A percentile compares a stretch with the other conserved stretches of the same genome.
Conservation (phyloP, 2,329 filamentous ascomycete genomes). For the Ascochyta pisi region DNA sequence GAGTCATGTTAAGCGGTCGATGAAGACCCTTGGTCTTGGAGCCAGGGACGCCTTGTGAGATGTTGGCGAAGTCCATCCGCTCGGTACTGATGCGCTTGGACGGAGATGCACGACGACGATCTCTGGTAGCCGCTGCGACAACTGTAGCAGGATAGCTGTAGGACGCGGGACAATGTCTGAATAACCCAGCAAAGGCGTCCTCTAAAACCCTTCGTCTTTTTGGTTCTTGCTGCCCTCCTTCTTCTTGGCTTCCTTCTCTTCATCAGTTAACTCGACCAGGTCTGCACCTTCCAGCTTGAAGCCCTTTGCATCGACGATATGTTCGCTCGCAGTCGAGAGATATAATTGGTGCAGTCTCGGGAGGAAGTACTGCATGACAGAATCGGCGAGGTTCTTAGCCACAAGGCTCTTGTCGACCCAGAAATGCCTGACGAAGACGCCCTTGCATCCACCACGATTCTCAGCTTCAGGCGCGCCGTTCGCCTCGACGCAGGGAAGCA, state of each 20-base stretch:
- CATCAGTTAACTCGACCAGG: slow-evolving; percentile 39
- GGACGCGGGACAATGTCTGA: neutral
- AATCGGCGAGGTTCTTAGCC: slow-evolving; percentile 40
- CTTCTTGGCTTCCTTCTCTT: slow-evolving; percentile 37
- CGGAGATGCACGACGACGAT: too few relatives aligned
- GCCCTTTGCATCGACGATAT: slow-evolving; percentile 46
- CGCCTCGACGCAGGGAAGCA: slow-evolving; percentile 48
- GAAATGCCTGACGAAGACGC: slow-evolving; percentile 49
- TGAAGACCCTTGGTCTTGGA: too few relatives aligned
- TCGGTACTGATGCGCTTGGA: too few relatives aligned
- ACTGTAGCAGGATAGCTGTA: neutral
- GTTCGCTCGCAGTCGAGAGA: slow-evolving; percentile 33
- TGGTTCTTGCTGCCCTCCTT: slow-evolving; percentile 39
- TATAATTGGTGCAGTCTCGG: slow-evolving; percentile 45
- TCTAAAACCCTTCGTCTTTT: slow-evolving; percentile 45
- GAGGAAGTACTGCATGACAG: slow-evolving; percentile 48
- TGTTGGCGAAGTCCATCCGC: too few relatives aligned
- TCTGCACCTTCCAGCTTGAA: slow-evolving; percentile 44
- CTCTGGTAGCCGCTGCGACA: neutral
- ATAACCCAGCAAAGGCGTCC: neutral
- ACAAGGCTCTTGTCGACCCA: slow-evolving; percentile 48
- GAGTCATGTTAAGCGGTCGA: too few relatives aligned
- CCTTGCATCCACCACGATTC: slow-evolving; percentile 45
- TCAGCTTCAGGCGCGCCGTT: slow-evolving; percentile 48
- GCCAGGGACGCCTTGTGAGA: too few relatives aligned